Base-by-base conservation (phyloP, 176 grass and related monocot species). In the Zea luxurians region DNA sequence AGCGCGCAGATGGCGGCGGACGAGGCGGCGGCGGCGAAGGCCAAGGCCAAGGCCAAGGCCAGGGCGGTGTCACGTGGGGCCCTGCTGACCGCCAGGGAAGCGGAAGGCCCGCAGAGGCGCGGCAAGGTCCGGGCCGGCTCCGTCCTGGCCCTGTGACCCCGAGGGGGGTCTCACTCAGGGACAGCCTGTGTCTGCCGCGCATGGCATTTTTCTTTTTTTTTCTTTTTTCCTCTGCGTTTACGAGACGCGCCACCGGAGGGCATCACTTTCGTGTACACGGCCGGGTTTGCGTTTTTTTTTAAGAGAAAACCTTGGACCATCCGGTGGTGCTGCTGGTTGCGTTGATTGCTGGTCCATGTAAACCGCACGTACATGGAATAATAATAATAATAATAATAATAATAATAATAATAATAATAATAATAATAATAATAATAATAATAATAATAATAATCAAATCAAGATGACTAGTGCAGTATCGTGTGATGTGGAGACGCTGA, bases 1-100 rank as follows among this genome's bases (percentile, higher is more conserved):
- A 54, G n/a, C 18, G 62, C 17, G 67, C 74, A 85, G 78, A 89
- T 86, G 50, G 83, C 82, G 79, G 75, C 64, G 67, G 83, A 89
- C 61, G 78, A 74, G 62, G 62, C 58, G 65, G 42, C 55, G 44
- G 83, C 8, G 41, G 20, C 12, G 74, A 37, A 16, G 1, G 48
- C 27, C 27, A 27, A 27, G 27, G 27, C 27, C 27, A 27, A 27
- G 27, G 27, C 27, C 27, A 27, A 27, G 27, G 27, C 61, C 46
- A 42, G 5, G 62, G 49, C 35, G 58, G 11, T 67, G 68, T 17
- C 76, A 13, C 76, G 16, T 18, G 61, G 83, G 48, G 2, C 17
- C 48, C 27, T 27, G 27, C 2, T 62, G 2, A 4, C 66, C 2
- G 21, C 7, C 47, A 64, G 48, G 40, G 83, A 72, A 44, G 15